phyloP scores from a whole-genome alignment of 148 eudicot genomes.

The Cornus kousa region DNA sequence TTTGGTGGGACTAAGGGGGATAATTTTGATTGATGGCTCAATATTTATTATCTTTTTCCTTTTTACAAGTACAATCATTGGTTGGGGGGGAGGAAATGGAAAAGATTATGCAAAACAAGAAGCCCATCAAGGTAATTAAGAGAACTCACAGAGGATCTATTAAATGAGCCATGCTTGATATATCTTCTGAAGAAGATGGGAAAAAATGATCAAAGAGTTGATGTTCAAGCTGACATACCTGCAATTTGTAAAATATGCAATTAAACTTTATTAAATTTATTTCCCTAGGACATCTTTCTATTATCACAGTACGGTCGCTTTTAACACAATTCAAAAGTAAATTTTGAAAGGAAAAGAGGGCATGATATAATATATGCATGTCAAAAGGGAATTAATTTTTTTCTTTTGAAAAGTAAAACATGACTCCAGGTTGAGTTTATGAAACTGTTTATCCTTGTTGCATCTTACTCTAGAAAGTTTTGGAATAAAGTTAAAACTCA shows the following conservation, averaged over 20 bases:
- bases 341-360: not conserved
- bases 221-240: constrained; percentile 96
- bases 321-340: not conserved
- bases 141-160: constrained; percentile 89
- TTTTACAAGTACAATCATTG: not conserved
- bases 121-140: constrained; percentile 5
- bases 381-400: too few species aligned
- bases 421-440: not conserved
- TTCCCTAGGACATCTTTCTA: not conserved
- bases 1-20: not conserved
- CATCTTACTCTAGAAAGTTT: not conserved
- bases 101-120: constrained; percentile 5
- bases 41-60: not conserved
- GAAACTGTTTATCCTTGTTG: not conserved
- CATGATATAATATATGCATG: not conserved
- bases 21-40: not conserved
- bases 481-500: not conserved
- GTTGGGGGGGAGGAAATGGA: not conserved
- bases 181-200: constrained; percentile 89
- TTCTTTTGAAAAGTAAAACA: not conserved
- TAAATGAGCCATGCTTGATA: constrained; percentile 86
- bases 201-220: constrained; percentile 96
- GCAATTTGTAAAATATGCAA: constrained; percentile 26
- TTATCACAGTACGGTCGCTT: not conserved
- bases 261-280: constrained; percentile 7